phyloP scores from a whole-genome alignment of 208 protist species.

The Leishmania gerbilli region DNA sequence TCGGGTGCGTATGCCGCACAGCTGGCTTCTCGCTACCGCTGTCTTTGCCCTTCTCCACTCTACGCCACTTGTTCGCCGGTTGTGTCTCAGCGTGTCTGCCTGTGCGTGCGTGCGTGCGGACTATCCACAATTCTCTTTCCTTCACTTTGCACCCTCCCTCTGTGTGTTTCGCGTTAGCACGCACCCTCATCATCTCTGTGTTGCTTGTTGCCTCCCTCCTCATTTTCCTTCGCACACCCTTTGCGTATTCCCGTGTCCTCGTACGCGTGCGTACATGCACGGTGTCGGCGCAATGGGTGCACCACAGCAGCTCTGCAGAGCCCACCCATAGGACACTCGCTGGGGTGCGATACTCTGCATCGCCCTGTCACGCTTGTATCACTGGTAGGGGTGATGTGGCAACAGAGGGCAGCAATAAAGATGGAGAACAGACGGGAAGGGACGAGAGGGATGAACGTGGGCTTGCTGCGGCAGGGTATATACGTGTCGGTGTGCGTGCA shows the following conservation, averaged over 20 bases:
- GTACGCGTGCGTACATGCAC: background rate
- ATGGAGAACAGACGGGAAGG: background rate
- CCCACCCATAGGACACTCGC: background rate
- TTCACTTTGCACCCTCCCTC: background rate
- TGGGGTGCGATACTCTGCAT: background rate
- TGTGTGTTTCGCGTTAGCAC: background rate
- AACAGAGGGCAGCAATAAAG: background rate
- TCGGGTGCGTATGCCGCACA: background rate
- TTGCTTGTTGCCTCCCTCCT: background rate
- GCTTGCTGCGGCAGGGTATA: background rate
- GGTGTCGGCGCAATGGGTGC: background rate
- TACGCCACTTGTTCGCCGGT: background rate
- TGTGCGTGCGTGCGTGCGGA: background rate
- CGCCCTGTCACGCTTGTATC: background rate
- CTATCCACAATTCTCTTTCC: background rate
- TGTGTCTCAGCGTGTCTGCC: background rate
- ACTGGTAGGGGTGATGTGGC: background rate
- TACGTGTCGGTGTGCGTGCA: no score
- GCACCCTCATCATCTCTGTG: slow-evolving; percentile 13
- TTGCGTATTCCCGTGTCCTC: background rate
- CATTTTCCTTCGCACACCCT: background rate
- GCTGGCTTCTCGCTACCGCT: background rate
- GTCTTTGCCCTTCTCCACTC: background rate
- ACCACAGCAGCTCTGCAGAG: no score
- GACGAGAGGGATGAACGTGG: background rate